Evolutionary conservation across 2,329 filamentous ascomycete species (phyloP).

Genomic region (Pyrenophora teres): DNA sequence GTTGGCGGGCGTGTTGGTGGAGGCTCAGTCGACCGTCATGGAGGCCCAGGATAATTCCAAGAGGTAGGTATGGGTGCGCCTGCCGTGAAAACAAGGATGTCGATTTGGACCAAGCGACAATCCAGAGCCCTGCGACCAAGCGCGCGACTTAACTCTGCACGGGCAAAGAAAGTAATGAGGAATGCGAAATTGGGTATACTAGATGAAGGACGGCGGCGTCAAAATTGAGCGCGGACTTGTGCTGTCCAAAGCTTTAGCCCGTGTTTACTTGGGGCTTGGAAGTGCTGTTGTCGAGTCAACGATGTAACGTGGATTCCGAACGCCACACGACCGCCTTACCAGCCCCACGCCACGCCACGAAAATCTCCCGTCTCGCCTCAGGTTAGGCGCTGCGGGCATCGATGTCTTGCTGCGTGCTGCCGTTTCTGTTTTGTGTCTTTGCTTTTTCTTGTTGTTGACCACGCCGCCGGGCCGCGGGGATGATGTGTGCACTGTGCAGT

Average conservation of each 20-base stretch:
- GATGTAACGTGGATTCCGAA: no score
- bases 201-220: constrained; percentile 30
- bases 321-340: not conserved
- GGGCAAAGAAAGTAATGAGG: constrained; percentile 40
- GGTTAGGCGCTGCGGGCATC: constrained; percentile 6
- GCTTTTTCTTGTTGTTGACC: no score
- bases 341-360: constrained; percentile 14
- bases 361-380: constrained; percentile 17
- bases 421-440: not conserved
- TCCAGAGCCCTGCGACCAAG: constrained; percentile 30
- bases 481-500: no score
- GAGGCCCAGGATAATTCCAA: constrained; percentile 32
- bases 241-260: constrained; percentile 18
- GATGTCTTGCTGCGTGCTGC: not conserved
- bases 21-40: constrained; percentile 34
- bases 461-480: no score
- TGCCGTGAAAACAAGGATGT: constrained; percentile 26
- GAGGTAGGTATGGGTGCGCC: constrained; percentile 29
- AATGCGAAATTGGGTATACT: constrained; percentile 30
- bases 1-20: constrained; percentile 21
- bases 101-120: constrained; percentile 15
- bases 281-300: constrained; percentile 17
- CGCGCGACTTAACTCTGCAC: constrained; percentile 26
- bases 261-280: constrained; percentile 13
- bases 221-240: constrained; percentile 31